A percentile compares a stretch with the other conserved stretches of the same genome.
Evolutionary conservation across 169 alveolate genomes (phyloP).

Genomic region (Pseudocohnilembus persalinus): DNA sequence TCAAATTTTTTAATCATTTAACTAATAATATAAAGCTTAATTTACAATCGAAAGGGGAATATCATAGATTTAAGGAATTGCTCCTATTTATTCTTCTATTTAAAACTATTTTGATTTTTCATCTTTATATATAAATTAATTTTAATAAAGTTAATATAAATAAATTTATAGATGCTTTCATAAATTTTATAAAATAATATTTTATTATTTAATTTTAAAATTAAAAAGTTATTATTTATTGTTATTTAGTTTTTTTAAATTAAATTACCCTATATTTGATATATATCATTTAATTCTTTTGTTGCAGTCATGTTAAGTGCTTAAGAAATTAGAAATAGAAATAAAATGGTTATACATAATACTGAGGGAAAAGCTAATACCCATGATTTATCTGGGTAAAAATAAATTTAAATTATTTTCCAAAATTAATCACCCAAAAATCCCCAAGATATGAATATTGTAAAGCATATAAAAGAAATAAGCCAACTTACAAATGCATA

Average conservation of each 20-base stretch:
- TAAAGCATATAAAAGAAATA: constrained; percentile 19
- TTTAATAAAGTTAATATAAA: not conserved
- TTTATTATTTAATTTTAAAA: not conserved
- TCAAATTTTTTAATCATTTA: not conserved
- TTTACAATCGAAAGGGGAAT: constrained; percentile 37
- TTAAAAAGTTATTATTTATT: not conserved
- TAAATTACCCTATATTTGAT: constrained; percentile 24
- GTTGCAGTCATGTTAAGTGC: constrained; percentile 24
- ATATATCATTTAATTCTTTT: constrained; percentile 8
- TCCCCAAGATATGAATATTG: constrained; percentile 30
- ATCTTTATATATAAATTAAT: not conserved
- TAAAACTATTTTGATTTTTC: constrained; percentile 12
- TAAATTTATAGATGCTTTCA: too few relatives aligned
- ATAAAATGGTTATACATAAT: constrained; percentile 24
- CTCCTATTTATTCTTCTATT: constrained; percentile 31
- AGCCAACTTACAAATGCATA: constrained; percentile 48
- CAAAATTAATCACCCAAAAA: constrained; percentile 25
- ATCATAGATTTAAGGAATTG: constrained; percentile 38
- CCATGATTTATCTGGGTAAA: constrained; percentile 37
- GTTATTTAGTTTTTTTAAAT: too few relatives aligned
- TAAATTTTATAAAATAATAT: constrained; percentile 15
- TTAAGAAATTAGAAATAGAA: constrained; percentile 18
- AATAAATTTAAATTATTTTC: constrained; percentile 29
- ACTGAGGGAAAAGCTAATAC: constrained; percentile 35
- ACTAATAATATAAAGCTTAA: constrained; percentile 29